Base-by-base conservation (phyloP, 2,329 filamentous ascomycete genomes). In the Penicillium psychrosexuale region DNA sequence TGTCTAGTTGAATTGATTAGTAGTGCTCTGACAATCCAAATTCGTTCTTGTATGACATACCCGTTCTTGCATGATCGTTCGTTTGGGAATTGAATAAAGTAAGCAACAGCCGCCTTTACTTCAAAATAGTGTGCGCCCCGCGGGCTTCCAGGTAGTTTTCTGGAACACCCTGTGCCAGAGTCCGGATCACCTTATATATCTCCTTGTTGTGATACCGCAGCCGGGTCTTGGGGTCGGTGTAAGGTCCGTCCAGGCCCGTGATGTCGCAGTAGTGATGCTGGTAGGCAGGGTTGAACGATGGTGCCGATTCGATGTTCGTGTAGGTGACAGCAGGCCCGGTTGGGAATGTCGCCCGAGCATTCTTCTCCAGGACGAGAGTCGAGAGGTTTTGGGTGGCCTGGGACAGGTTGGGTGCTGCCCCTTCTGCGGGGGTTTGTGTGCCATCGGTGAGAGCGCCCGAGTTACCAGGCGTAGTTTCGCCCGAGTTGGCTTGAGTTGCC, bases 291-390 rank as follows among this genome's bases (percentile, higher is more conserved):
- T 84, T 83, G 66, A 97, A 78, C 55, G 89, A 94, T 37, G 94
- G 94, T 3, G 94, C 93, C 45, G 90, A 91, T 73, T 97, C 94
- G 60, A 99, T 95, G 70, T 97, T 97, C 7, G 91, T 96, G 73
- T 97, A 99, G 1, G 94, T 97, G 31, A 89, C 89, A 31, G 82
- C 84, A 0, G 89, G 90, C 0, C 87, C 88, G 7, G 78, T 77
- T 1, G 76, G 72, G n/a, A 74, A 67, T 38, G 66, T 71, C 11
- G 73, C 69, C 19, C 71, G 69, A 66, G 73, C 78, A 63, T 85
- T 93, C 81, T 90, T 94, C 74, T 96, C 91, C 47, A 97, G 78
- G 2, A 96, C 93, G 48, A 96, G 82, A 60, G 91, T 92, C 39
- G 90, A 94, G 60, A 96, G 77, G 70, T 87, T 94, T 64, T 90